Conservation (phyloP, 768 basidiomycete genomes). For the Psilocybe cubensis region DNA sequence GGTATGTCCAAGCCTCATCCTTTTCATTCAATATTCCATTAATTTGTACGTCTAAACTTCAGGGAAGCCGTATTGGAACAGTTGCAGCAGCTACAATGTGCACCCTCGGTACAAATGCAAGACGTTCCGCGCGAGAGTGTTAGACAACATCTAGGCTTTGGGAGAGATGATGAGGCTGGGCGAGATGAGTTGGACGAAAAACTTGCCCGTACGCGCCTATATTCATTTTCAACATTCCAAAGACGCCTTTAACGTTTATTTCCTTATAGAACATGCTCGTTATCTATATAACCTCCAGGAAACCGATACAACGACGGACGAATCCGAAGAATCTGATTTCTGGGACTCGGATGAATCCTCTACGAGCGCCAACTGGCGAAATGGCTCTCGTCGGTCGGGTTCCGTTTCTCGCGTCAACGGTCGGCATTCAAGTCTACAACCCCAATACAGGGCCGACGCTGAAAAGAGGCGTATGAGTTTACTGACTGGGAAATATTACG, state of each 20-base stretch:
- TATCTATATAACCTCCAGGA: slow-evolving; percentile 67
- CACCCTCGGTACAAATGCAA: slow-evolving; percentile 88
- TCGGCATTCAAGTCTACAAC: slow-evolving; percentile 22
- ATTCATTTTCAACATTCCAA: neutral
- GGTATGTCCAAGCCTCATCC: slow-evolving; percentile 45
- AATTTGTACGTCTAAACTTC: neutral
- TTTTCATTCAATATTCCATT: neutral
- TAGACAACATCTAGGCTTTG: slow-evolving; percentile 62
- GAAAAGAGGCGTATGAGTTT: slow-evolving; percentile 70
- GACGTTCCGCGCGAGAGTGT: slow-evolving; percentile 78
- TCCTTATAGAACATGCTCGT: slow-evolving; percentile 59
- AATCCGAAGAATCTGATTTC: slow-evolving; percentile 48
- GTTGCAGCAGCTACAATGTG: slow-evolving; percentile 51
- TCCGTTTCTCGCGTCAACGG: slow-evolving; percentile 17
- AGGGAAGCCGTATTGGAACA: slow-evolving; percentile 45
- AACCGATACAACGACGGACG: slow-evolving; percentile 44
- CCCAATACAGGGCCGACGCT: slow-evolving; percentile 19
- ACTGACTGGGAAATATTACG: slow-evolving; percentile 60
- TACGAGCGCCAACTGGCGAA: slow-evolving; percentile 11
- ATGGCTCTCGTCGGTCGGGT: slow-evolving; percentile 12
- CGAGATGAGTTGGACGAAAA: slow-evolving; percentile 68
- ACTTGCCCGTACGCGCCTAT: slow-evolving; percentile 65
- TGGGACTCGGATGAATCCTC: slow-evolving; percentile 49
- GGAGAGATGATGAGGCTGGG: slow-evolving; percentile 47
- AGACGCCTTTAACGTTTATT: neutral